These are phyloP conservation scores for Ustilago tritici DNA, from an alignment of 1,284 basidiomycete species.

Conservation along the genomic window DNA sequence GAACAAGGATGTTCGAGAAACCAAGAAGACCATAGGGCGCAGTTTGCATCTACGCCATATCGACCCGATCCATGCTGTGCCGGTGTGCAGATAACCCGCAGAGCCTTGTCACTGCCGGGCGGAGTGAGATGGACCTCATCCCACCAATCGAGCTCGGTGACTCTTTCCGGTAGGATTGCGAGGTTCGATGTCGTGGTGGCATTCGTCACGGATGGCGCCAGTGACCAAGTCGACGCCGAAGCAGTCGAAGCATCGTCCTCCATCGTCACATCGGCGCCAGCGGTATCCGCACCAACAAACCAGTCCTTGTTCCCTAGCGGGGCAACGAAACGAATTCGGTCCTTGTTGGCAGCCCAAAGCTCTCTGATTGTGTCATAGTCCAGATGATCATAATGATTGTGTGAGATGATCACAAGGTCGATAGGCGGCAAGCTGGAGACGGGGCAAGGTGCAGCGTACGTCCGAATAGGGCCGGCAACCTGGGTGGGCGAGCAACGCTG, in stretches of 20 bases:
- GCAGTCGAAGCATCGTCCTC: slow-evolving; percentile 9
- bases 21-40: slow-evolving; percentile 64
- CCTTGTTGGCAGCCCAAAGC: slow-evolving; percentile 53
- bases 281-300: slow-evolving; percentile 41
- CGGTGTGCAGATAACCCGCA: slow-evolving; percentile 58
- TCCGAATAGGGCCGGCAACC: slow-evolving; percentile 57
- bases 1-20: slow-evolving; percentile 45
- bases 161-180: slow-evolving; percentile 48
- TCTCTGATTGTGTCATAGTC: slow-evolving; percentile 58
- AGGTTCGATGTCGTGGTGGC: slow-evolving; percentile 32
- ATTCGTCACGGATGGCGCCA: slow-evolving; percentile 19
- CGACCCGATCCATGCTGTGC: slow-evolving; percentile 67
- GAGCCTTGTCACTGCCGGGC: neutral
- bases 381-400: slow-evolving; percentile 68
- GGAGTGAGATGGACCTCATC: slow-evolving; percentile 47
- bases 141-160: slow-evolving; percentile 68
- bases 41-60: slow-evolving; percentile 53
- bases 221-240: slow-evolving; percentile 16
- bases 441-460: slow-evolving; percentile 58
- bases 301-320: slow-evolving; percentile 65
- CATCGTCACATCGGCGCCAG: neutral
- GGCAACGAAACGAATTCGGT: slow-evolving; percentile 57
- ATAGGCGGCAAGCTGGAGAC: slow-evolving; percentile 58
- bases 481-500: slow-evolving; percentile 65
- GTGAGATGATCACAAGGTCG: slow-evolving; percentile 65